Percentiles rank a stretch among this genome's conserved stretches.
phyloP scores from a whole-genome alignment of 805 yeast species.

The Wickerhamomyces ciferrii region DNA sequence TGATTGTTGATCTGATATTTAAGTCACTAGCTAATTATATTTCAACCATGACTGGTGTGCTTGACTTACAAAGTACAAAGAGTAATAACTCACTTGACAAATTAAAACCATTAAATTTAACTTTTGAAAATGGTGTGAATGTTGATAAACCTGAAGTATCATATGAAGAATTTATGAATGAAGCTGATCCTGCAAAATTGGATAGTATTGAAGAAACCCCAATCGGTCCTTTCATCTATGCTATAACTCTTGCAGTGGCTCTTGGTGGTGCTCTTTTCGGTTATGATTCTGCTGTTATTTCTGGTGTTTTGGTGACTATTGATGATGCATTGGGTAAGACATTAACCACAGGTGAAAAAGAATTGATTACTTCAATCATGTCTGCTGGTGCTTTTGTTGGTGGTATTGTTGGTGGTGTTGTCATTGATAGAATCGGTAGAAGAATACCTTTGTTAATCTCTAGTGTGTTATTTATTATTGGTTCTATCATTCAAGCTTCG shows the following conservation, averaged over 20 bases:
- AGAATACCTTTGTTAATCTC: slow-evolving; percentile 32
- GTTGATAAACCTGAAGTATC: slow-evolving; percentile 12
- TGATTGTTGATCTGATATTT: background rate
- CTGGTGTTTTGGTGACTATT: slow-evolving; percentile 51
- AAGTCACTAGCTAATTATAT: background rate
- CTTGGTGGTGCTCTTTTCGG: slow-evolving; percentile 62
- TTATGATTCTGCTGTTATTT: slow-evolving; percentile 60
- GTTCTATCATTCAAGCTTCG: slow-evolving; percentile 44
- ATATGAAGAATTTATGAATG: slow-evolving; percentile 54
- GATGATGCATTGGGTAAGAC: slow-evolving; percentile 26
- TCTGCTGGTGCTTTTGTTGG: slow-evolving; percentile 53
- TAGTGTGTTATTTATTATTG: slow-evolving; percentile 38
- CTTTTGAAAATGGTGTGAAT: background rate
- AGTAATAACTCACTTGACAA: background rate
- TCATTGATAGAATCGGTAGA: slow-evolving; percentile 47
- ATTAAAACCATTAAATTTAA: background rate
- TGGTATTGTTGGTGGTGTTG: slow-evolving; percentile 41
- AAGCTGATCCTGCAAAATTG: slow-evolving; percentile 18
- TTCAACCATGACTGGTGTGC: background rate
- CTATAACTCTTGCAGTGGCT: slow-evolving; percentile 27
- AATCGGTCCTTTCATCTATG: background rate
- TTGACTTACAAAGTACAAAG: too few species aligned
- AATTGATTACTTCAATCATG: slow-evolving; percentile 36
- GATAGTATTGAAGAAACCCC: slow-evolving; percentile 2
- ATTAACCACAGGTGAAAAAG: slow-evolving; percentile 33